These are phyloP conservation scores for Calendula officinalis DNA, from an alignment of 129 eudicot genomes.

Conservation along the genomic window DNA sequence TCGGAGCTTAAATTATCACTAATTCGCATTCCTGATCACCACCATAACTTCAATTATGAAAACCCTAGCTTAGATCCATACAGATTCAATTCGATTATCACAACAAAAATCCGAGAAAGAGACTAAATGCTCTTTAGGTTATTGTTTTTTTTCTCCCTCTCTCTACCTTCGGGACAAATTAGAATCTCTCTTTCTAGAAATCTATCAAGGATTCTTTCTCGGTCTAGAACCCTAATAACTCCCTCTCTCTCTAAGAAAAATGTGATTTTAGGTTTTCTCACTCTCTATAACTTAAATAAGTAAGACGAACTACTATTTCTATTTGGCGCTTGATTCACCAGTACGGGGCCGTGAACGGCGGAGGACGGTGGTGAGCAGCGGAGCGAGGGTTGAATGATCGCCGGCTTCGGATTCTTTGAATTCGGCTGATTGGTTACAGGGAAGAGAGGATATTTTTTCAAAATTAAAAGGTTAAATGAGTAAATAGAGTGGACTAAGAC, in stretches of 20 bases:
- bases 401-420: slow-evolving; percentile 35
- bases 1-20: slow-evolving; percentile 49
- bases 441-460: slow-evolving; percentile 16
- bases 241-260: slow-evolving; percentile 4
- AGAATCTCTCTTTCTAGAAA: slow-evolving; percentile 11
- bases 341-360: slow-evolving; percentile 16
- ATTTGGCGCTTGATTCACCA: slow-evolving; percentile 16
- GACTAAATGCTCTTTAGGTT: slow-evolving; percentile 21
- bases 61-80: slow-evolving; percentile 21
- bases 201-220: slow-evolving; percentile 14
- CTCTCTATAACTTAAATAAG: neutral
- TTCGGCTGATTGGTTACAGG: slow-evolving; percentile 15
- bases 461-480: slow-evolving; percentile 13
- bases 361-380: slow-evolving; percentile 24
- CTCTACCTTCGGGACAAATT: neutral
- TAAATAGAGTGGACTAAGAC: neutral
- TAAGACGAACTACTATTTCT: slow-evolving; percentile 10
- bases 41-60: slow-evolving; percentile 29
- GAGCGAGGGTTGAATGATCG: slow-evolving; percentile 29
- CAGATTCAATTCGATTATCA: slow-evolving; percentile 28
- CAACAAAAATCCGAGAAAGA: slow-evolving; percentile 18
- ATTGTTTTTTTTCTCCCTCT: slow-evolving; percentile 14
- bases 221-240: slow-evolving; percentile 27
- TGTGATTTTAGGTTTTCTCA: slow-evolving; percentile 24
- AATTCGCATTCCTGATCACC: slow-evolving; percentile 46